Evolutionary conservation across 2,329 filamentous ascomycete genomes (phyloP), one percentile per base, ranked within the genome.

Genomic region (Scleromitrula shiraiana): DNA sequence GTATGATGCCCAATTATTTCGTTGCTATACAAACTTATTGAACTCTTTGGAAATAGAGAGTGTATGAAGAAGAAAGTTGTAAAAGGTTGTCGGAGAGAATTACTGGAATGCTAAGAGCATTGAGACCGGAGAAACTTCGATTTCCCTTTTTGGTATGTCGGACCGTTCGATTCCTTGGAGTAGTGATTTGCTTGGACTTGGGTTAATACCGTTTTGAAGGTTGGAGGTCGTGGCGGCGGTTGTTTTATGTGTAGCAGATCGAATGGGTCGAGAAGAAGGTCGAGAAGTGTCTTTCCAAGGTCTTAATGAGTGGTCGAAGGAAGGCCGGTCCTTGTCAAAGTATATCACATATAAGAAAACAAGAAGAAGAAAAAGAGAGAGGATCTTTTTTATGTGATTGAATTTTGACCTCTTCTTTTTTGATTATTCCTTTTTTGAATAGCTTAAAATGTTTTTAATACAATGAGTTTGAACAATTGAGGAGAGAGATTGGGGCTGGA

Each of bases 21-120:
- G 44, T 41, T 46, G 36, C 44, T 46, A 46, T 33, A 46, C 44
- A 46, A 24, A 20, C 36, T n/a, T n/a, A n/a, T n/a, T n/a, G n/a
- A n/a, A n/a, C n/a, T n/a, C n/a, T n/a, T n/a, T n/a, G n/a, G n/a
- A n/a, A n/a, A n/a, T n/a, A n/a, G n/a, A n/a, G n/a, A n/a, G n/a
- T n/a, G n/a, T n/a, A n/a, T n/a, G n/a, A n/a, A n/a, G 17, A 14
- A 23, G 19, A 19, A 22, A 40, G 26, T 19, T 36, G 35, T 20
- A 20, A 23, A 44, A 46, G 36, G 44, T 46, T 41, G 26, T 41
- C 30, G 35, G 44, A 22, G 19, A 24, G 20, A 33, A 20, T 41
- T 46, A 41, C 26, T 46, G 44, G 44, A 46, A 46, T 46, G 44
- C 44, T 46, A n/a, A 35, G 44, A 23, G 26, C 44, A 46, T 46